Base-by-base conservation (phyloP, 805 yeast species). In the Wickerhamiella allomyrinae region DNA sequence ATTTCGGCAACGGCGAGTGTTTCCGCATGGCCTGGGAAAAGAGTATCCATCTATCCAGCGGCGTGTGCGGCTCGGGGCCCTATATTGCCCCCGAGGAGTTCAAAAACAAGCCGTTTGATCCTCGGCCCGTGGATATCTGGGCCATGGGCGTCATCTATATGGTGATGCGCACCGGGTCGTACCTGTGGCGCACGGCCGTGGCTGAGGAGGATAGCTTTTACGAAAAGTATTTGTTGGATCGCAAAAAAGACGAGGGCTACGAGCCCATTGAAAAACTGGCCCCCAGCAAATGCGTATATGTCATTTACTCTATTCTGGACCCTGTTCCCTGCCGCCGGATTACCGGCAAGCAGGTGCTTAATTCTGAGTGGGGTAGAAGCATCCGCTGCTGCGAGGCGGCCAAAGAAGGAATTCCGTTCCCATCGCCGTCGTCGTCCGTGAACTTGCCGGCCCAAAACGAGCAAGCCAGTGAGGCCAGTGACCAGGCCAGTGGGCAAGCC, bases 331-430 rank as follows among this genome's bases (percentile, higher is more conserved):
- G 71, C 11, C 71, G 96, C 52, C 71, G 97, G 57, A 81, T 91
- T 49, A 87, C 82, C 20, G 93, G 93, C 11, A 74, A 75, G 52
- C 96, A 89, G 61, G 75, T 87, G 21, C 66, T 91, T 57, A 86
- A 81, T 56, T 79, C 91, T 58, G 97, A 91, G 60, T 89, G 97
- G 97, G 94, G 94, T 0, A 67, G 96, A 45, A 93, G 84, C 57
- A 86, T 89, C 48, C 70, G 65, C 45, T 77, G 83, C 21, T 86
- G 95, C 58, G 76, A 71, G 27, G 80, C 82, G 20, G 87, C 24
- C 22, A 17, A 17, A 10, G 40, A 37, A 17, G 31, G 31, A 14
- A 3, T 27, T 14, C 4, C 31, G 31, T 9, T 27, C 17, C 14
- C 31, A 17, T 27, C 31, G 31, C 31, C 31, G 31, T 17, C 31